Evolutionary conservation across 2,329 filamentous ascomycete species (phyloP), one percentile per base, ranked within the genome.

Genomic region (Claviceps citrina): DNA sequence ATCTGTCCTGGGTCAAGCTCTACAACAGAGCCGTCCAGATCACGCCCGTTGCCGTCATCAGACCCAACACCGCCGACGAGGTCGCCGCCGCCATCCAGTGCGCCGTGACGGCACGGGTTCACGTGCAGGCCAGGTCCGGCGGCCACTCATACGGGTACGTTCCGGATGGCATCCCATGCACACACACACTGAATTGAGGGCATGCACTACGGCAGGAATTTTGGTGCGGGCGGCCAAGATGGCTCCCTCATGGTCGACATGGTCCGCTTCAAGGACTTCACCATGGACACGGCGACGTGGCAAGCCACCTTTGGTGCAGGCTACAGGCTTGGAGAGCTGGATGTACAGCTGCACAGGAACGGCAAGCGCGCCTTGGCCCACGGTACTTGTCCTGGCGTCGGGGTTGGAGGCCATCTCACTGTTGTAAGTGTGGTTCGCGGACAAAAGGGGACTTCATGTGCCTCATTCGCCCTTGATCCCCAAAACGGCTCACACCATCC

Each of bases 111-210:
- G 59, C 62, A 42, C 58, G 59, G 5, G 54, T 71, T 39, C 69
- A 71, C 46, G 72, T 80, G 0, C 74, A 79, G 50, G 69, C 76
- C 18, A 71, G 66, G 46, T 76, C 73, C 2, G 77, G 76, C 4
- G 77, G 77, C 0, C 77, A 81, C 49, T 79, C 73, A 0, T 81
- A 76, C 46, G 75, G 63, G 68, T 71, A 53, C 48, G 65, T 44
- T n/a, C 22, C 8, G 22, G 8, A 24, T n/a, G 22, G 22, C 5
- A 24, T 24, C 22, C 22, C 8, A n/a, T n/a, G n/a, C n/a, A n/a
- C n/a, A n/a, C n/a, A n/a, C n/a, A n/a, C n/a, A n/a, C n/a, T n/a
- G 22, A 8, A 24, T 8, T 24, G 22, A 24, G 5, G 8, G 22
- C 5, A 5, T 24, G 22, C 22, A 8, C 22, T 5, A 24, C 22